A percentile compares a stretch with the other conserved stretches of the same genome.
Evolutionary conservation across 768 basidiomycete species (phyloP).

Genomic region (Favolaschia claudopus): DNA sequence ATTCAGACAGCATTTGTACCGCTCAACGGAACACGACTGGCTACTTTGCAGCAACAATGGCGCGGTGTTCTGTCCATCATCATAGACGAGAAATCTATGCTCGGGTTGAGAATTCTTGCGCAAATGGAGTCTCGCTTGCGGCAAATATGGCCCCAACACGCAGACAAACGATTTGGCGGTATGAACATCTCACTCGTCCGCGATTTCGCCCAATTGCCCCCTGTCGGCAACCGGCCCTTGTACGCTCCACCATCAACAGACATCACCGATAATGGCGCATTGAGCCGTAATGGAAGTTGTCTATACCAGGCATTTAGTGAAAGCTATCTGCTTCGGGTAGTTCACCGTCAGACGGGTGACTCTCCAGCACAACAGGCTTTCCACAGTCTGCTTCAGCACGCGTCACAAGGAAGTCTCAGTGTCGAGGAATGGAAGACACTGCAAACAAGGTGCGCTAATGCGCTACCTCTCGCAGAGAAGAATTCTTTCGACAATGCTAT

Average conservation of each 20-base stretch:
- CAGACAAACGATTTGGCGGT: constrained; percentile 22
- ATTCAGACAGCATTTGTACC: not conserved
- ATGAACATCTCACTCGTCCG: constrained; percentile 8
- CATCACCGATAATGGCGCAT: not conserved
- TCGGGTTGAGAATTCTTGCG: constrained; percentile 4
- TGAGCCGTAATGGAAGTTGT: not conserved
- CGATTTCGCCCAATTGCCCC: constrained; percentile 24
- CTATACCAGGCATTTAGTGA: constrained; percentile 12
- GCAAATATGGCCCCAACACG: not conserved
- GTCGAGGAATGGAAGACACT: constrained; percentile 6
- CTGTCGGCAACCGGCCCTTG: constrained; percentile 18
- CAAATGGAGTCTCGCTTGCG: constrained; percentile 3
- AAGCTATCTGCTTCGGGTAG: constrained; percentile 6
- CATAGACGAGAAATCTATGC: constrained; percentile 17
- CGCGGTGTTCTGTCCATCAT: constrained; percentile 9
- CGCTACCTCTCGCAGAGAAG: not conserved
- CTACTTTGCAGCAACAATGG: constrained; percentile 2
- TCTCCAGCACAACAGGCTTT: constrained; percentile 5
- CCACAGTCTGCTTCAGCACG: not conserved
- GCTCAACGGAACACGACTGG: constrained; percentile 2
- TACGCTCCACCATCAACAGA: constrained; percentile 1
- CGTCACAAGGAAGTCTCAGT: constrained; percentile 8
- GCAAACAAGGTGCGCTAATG: not conserved
- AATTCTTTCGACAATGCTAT: constrained; percentile 9
- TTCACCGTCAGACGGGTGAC: constrained; percentile 15